These are phyloP conservation scores for Penicillium roqueforti DNA, from an alignment of 495 filamentous ascomycete species.

Conservation along the genomic window DNA sequence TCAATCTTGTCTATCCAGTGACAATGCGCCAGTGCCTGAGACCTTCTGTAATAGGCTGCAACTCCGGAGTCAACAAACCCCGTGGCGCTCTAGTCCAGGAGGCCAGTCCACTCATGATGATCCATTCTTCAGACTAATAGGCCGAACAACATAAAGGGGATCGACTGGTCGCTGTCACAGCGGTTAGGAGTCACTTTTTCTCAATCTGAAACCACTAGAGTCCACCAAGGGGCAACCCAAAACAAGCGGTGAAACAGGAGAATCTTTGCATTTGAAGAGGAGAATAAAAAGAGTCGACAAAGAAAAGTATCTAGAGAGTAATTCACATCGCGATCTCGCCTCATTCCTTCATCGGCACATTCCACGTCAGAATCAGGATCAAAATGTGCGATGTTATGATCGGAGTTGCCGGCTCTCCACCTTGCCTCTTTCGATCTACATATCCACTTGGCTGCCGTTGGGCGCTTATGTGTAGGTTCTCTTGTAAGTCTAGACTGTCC, in stretches of 20 bases:
- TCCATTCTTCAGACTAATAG: slow-evolving; percentile 7
- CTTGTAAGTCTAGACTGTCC: not conserved
- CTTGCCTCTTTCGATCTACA: not conserved
- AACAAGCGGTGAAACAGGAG: slow-evolving; percentile 9
- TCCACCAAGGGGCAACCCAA: not conserved
- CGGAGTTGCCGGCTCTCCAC: not conserved
- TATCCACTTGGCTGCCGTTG: not conserved
- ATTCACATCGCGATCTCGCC: not conserved
- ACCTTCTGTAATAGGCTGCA: slow-evolving; percentile 3
- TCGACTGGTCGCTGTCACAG: slow-evolving; percentile 4
- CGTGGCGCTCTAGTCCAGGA: slow-evolving; percentile 6
- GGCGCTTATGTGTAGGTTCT: no score
- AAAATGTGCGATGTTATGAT: not conserved
- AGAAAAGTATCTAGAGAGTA: not conserved
- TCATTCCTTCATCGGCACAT: not conserved
- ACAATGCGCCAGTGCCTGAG: not conserved
- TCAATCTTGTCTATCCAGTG: slow-evolving; percentile 5
- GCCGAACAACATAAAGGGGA: not conserved
- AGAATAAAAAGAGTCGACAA: not conserved
- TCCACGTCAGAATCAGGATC: not conserved
- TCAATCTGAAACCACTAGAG: slow-evolving; percentile 7
- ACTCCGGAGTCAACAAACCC: not conserved
- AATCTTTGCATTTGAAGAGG: not conserved
- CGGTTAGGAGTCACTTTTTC: not conserved
- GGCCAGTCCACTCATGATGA: slow-evolving; percentile 1